phyloP scores from a whole-genome alignment of 176 grass and related monocot genomes.

The Rhynchospora tenuis region DNA sequence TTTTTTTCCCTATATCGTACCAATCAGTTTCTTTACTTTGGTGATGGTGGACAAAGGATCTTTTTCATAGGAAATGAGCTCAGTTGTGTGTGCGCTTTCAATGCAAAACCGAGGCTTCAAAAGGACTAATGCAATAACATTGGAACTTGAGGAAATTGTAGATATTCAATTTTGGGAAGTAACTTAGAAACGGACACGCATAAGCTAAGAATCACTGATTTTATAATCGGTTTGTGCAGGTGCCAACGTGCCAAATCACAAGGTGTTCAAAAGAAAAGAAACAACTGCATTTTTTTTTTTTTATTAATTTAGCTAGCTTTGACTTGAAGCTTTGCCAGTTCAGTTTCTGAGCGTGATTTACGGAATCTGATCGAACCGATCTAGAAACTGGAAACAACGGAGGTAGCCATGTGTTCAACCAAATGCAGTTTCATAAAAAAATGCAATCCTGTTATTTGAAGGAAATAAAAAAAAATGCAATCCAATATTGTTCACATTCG shows the following conservation, averaged over 20 bases:
- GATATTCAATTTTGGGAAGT: too few species aligned
- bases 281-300: neutral
- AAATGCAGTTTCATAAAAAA: neutral
- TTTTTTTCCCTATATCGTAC: neutral
- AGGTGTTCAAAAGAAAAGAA: neutral
- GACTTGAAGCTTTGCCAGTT: neutral
- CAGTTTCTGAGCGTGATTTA: neutral
- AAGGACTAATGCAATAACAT: too few species aligned
- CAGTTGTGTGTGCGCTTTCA: neutral
- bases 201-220: too few species aligned
- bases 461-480: too few species aligned
- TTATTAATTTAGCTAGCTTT: neutral
- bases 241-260: neutral
- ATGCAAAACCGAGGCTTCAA: too few species aligned
- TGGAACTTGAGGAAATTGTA: too few species aligned
- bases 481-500: neutral
- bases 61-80: neutral
- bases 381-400: neutral
- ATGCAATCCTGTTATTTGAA: neutral
- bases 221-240: neutral
- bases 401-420: neutral
- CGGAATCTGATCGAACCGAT: neutral
- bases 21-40: neutral
- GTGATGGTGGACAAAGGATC: neutral
- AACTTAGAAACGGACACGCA: too few species aligned